Base-by-base conservation (phyloP, 139 green algal species). In the Chlamydomonas sp. region DNA sequence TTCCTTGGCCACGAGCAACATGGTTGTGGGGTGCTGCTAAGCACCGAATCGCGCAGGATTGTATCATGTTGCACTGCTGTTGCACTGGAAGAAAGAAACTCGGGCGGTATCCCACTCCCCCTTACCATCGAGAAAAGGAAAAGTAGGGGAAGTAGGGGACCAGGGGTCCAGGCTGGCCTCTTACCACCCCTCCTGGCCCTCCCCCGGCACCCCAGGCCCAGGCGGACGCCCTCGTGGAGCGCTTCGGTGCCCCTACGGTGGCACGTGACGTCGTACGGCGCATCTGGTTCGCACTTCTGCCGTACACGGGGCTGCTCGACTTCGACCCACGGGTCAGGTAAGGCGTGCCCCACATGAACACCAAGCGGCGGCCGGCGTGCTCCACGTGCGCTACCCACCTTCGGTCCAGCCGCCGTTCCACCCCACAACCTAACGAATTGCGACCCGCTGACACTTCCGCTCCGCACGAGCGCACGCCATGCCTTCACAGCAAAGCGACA, bases 261-360 rank as follows among this genome's bases (percentile, higher is more conserved):
- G 63, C 17, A 20, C 82, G 71, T 14, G 61, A 16, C 20, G 10
- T 86, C 71, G 31, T 86, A 61, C 71, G 82, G 2, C 72, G 16
- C 61, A 69, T 86, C 15, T 86, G 82, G 82, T 80, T 86, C 31
- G 82, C 16, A 2, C 63, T 86, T 5, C 49, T 86, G 71, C 82
- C 82, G 71, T 31, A 74, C 7, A 86, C 82, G 1, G 82, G 82
- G 61, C 60, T 86, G 71, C 71, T 86, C 71, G 82, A 86, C 60
- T n/a, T 71, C 2, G 82, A 86, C 82, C 69, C 80, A 4, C 67
- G 80, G 59, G 80, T 62, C 6, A 69, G 68, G 80, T 86, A 69
- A 69, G 31, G 31, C 31, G 31, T 49, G 31, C 31, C 31, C 31
- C 31, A 49, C 31, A 49, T 49, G 31, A 49, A 49, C 31, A 49